A percentile compares a stretch with the other conserved stretches of the same genome.
Conservation (phyloP, 257 asterid species). For the Anisodus tanguticus region DNA sequence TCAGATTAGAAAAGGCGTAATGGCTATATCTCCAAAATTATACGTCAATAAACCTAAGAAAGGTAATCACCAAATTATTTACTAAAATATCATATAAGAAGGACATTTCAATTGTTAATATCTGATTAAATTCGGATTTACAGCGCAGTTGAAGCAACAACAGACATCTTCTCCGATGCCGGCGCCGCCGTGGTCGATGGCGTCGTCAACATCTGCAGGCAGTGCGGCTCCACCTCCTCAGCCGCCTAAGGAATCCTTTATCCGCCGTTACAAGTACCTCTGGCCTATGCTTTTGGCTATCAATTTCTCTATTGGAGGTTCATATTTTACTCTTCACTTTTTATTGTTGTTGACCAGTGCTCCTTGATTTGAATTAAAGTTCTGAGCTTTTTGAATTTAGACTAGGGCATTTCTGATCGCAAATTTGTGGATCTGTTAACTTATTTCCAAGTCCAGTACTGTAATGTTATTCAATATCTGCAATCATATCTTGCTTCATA, state of each 20-base stretch:
- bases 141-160: constrained; percentile 58
- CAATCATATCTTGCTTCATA: not conserved
- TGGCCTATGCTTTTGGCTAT: constrained; percentile 79
- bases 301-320: constrained; percentile 86
- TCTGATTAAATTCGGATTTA: not conserved
- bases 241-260: constrained; percentile 62
- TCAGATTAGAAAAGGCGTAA: constrained; percentile 32
- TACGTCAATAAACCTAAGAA: constrained; percentile 67
- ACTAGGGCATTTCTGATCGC: not conserved
- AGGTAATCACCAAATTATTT: constrained; percentile 39
- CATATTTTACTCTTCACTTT: not conserved
- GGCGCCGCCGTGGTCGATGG: constrained; percentile 38
- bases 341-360: not conserved
- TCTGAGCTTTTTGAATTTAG: not conserved
- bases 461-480: not conserved
- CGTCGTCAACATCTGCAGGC: constrained; percentile 44
- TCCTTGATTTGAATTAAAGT: not conserved
- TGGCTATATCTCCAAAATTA: constrained; percentile 67
- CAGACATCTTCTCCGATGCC: constrained; percentile 43
- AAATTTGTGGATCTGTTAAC: not conserved
- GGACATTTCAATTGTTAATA: not conserved
- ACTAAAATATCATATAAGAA: not conserved
- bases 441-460: not conserved
- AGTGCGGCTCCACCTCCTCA: constrained; percentile 48
- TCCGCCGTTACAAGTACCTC: constrained; percentile 71